phyloP scores from a whole-genome alignment of 2,329 filamentous ascomycete genomes.

The Rhynchosporium graminicola region DNA sequence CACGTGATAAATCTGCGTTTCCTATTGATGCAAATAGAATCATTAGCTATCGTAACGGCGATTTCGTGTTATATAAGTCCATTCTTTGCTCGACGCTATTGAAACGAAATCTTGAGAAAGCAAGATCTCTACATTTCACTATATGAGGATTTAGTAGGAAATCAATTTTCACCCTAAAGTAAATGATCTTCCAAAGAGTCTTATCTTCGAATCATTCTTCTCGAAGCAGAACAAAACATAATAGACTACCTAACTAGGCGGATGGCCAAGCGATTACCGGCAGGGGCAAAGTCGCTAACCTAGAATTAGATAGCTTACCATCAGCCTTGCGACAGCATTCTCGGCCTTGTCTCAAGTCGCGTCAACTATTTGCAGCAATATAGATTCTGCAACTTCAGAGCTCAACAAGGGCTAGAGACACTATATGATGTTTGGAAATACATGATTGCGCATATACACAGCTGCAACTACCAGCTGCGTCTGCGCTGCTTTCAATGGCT shows the following conservation, averaged over 20 bases:
- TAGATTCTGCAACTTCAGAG: background rate
- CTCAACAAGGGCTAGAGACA: background rate
- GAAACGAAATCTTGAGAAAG: too few species aligned
- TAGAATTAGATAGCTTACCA: background rate
- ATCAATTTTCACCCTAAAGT: too few species aligned
- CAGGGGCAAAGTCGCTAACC: background rate
- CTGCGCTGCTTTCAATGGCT: constrained; percentile 49
- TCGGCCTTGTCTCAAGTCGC: background rate
- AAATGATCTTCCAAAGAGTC: too few species aligned
- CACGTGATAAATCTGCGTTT: too few species aligned
- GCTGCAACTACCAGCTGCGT: background rate
- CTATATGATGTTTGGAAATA: background rate
- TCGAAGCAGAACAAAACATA: background rate
- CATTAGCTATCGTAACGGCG: too few species aligned
- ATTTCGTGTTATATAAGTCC: too few species aligned
- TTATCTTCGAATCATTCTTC: too few species aligned
- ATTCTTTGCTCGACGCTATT: too few species aligned
- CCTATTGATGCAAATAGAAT: too few species aligned
- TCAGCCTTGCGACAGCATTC: background rate
- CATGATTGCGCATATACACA: background rate
- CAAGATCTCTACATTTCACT: too few species aligned
- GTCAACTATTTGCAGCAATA: background rate
- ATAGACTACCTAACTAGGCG: background rate
- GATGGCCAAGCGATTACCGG: background rate
- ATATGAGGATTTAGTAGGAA: too few species aligned